Base-by-base conservation (phyloP, 768 basidiomycete genomes). In the Leccinum sublutescens region DNA sequence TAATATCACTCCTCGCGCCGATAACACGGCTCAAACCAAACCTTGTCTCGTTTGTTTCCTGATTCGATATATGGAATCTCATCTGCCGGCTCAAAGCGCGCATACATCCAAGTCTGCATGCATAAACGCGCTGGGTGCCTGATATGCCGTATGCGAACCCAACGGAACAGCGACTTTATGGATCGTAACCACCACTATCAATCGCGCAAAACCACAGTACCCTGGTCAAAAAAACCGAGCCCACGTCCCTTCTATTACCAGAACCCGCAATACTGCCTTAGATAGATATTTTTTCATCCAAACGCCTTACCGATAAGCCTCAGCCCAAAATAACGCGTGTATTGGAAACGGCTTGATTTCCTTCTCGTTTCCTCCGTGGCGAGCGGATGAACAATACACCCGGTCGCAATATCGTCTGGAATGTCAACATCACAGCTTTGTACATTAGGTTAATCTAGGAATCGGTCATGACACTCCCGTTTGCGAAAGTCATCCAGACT, bases 291-390 rank as follows among this genome's bases (percentile, higher is more conserved):
- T 45, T 45, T 45, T 45, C 43, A 49, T 49, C 33, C 23, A 11
- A 34, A n/a, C 17, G 25, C 23, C 31, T 15, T 21, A 12, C 29
- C 27, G 61, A 62, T 63, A 52, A 63, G 61, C 54, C 34, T 25
- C n/a, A 56, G 11, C 52, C 52, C 25, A 36, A 54, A 49, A 45
- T 50, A 54, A 36, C 14, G 11, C 56, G 10, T 57, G 54, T n/a
- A 14, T 25, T 29, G 56, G 31, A 47, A 7, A 47, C 11, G 7
- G 58, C 53, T 33, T 50, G 38, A 14, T 27, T 50, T 50, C 25
- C 48, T n/a, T 29, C 17, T 47, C 27, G 11, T 49, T 4, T 19
- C 43, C 55, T 62, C 56, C 45, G 62, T 59, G 52, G 38, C 52
- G 40, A 33, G 52, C 48, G 56, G 62, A n/a, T 38, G 25, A 50